Base-by-base conservation (phyloP, 225 moss, liverwort and hornwort genomes). In the Polytrichum commune region DNA sequence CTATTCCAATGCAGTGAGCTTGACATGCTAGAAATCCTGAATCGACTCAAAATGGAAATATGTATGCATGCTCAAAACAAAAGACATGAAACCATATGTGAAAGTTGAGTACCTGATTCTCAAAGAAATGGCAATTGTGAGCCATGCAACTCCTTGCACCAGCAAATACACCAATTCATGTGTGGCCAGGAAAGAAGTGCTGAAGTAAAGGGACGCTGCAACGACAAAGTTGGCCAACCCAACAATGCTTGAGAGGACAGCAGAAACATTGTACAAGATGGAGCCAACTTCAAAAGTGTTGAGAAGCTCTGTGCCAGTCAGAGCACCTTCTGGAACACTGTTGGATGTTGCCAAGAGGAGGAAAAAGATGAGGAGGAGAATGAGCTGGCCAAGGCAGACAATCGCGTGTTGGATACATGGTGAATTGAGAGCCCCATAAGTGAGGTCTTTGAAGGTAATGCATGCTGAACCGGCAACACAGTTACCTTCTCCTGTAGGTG, bases 71-170 rank as follows among this genome's bases (percentile, higher is more conserved):
- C 38, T 13, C 46, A 46, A 46, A 13, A 46, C 13, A 46, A 13
- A 46, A 46, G 16, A 46, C 46, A 46, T 46, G 46, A 46, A 46
- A 46, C 46, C 46, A 46, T 46, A 16, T 46, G 46, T 46, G 46
- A 4, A 46, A 46, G 62, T 24, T 19, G 2, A 22, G 28, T 28
- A 55, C 82, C 82, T 70, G 64, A 84, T 84, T 76, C 87, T 68
- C 8, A 87, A 22, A 6, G 87, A 84, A 46, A 87, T 19, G 23
- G 83, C 83, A 18, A 87, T 87, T 65, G 84, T 82, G 64, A 88
- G 72, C 87, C 84, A 88, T 8, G 84, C 84, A 3, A 77, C 24
- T 54, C 79, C 87, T 82, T 88, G 82, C 75, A 88, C 79, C 46
- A 79, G 0, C 60, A 88, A 56, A 55, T 77, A 84, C 19, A 87